Base-by-base conservation (phyloP, 306 rosid species). In the Hylodesmum podocarpum region DNA sequence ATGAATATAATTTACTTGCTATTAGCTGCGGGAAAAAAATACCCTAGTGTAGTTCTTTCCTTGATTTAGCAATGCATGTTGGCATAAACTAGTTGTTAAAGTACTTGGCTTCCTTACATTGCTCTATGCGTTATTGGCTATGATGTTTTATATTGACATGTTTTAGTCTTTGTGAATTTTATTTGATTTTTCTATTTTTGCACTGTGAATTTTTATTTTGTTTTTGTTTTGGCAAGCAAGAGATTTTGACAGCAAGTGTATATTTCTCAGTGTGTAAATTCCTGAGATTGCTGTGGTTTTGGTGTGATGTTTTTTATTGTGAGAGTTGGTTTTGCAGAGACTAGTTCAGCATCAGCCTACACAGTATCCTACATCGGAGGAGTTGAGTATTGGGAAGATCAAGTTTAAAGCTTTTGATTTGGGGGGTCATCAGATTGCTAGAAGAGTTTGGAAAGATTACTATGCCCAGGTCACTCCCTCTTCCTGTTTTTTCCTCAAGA, bases 271-370 rank as follows among this genome's bases (percentile, higher is more conserved):
- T 50, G 12, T 39, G 6, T 51, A 21, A 61, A 40, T 29, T 59
- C 22, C n/a, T 9, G 63, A 27, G 25, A 72, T 66, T 33, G 8
- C 53, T 18, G 24, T 46, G 78, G 43, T 39, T 54, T 74, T 74
- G 73, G 74, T 63, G 16, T 70, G 16, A 75, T 37, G 18, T 55
- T 53, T 79, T 39, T 64, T 80, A 76, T 69, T n/a, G 4, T 75
- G 83, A 80, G 83, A 37, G 28, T 87, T 81, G 66, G 36, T 76
- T 55, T 89, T 76, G 88, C 90, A 95, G 97, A 89, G 96, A 84
- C 13, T 94, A 75, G 98, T 91, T 71, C 98, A 94, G 82, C 98
- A 94, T 75, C 98, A 90, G 83, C 95, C 98, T 73, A 92, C 98
- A 7, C 97, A 88, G 78, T 83, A 90, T 71, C 97, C 97, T 3